Evolutionary conservation across 768 basidiomycete species (phyloP), one percentile per base, ranked within the genome.

Genomic region (Leccinum variicolor): DNA sequence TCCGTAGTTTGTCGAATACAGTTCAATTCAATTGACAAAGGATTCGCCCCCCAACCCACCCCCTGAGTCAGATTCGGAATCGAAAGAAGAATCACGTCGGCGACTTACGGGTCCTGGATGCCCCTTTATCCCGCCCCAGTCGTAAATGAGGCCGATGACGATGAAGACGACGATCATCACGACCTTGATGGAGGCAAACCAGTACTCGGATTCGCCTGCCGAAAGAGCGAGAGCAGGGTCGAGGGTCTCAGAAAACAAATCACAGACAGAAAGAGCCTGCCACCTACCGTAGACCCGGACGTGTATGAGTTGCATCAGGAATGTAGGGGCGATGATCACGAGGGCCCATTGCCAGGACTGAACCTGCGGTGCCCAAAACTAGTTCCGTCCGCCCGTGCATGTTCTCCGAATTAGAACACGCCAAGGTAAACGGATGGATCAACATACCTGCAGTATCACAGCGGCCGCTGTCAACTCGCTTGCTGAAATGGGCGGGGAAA

Each of bases 101-200:
- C 28, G 15, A 71, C 79, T 61, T 62, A 82, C 82, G 0, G 83
- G 83, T 52, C 84, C 85, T 14, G 84, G 81, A 63, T 85, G 79
- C 0, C 76, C 72, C 69, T 78, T 81, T 13, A 84, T 69, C 4
- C 84, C 84, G 52, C 81, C 81, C 80, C 85, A 87, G 62, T 83
- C 79, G 59, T 77, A 81, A 52, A 87, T 81, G 55, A 89, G 77
- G 52, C 84, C 84, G 10, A 83, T 78, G 54, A 85, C 66, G 62
- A 87, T 81, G 74, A 87, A 86, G 11, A 86, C 62, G 52, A 85
- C 61, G 46, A 87, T 81, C 74, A 85, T 79, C 47, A 81, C 50
- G 23, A 88, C 81, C 70, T 88, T 87, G 64, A 88, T 77, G 62
- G 81, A 76, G 8, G 85, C 82, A 53, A 82, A 77, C 84, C 84